Percentiles rank a stretch among this genome's conserved stretches.
Conservation (phyloP, 768 basidiomycete species). For the Krasilnikovozyma curviuscula region DNA sequence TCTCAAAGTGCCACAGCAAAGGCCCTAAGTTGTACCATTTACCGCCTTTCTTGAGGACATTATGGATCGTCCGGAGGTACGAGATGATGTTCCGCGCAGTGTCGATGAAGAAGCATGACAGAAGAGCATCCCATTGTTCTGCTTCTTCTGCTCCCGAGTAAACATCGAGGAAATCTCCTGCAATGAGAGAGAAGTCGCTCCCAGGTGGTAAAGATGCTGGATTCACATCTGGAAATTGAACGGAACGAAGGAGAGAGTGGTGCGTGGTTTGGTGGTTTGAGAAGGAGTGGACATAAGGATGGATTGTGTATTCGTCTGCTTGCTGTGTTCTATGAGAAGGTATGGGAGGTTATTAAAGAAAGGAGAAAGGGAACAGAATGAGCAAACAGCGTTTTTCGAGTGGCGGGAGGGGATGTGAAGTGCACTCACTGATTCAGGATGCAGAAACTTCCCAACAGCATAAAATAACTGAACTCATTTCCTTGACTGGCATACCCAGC, state of each 20-base stretch:
- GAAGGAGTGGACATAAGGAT: conserved; percentile 82
- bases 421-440: conserved; percentile 56
- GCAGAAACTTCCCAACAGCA: conserved; percentile 62
- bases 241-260: conserved; percentile 41
- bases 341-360: conserved; percentile 1
- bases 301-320: conserved; percentile 51
- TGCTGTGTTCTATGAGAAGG: conserved; percentile 38
- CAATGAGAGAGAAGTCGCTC: conserved; percentile 45
- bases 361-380: not conserved
- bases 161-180: conserved; percentile 88
- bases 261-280: conserved; percentile 49
- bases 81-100: conserved; percentile 76
- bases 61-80: conserved; percentile 70
- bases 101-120: conserved; percentile 71
- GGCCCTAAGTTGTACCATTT: conserved; percentile 93
- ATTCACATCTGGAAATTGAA: conserved; percentile 64
- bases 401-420: not conserved
- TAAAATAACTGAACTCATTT: conserved; percentile 38
- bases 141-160: conserved; percentile 41
- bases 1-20: conserved; percentile 92
- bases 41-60: conserved; percentile 62
- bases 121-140: conserved; percentile 59
- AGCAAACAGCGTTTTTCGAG: not conserved
- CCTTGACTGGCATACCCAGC: conserved; percentile 77
- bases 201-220: conserved; percentile 43